These are phyloP conservation scores for Penicillium olsonii DNA, from an alignment of 2,329 filamentous ascomycete genomes.

Conservation along the genomic window DNA sequence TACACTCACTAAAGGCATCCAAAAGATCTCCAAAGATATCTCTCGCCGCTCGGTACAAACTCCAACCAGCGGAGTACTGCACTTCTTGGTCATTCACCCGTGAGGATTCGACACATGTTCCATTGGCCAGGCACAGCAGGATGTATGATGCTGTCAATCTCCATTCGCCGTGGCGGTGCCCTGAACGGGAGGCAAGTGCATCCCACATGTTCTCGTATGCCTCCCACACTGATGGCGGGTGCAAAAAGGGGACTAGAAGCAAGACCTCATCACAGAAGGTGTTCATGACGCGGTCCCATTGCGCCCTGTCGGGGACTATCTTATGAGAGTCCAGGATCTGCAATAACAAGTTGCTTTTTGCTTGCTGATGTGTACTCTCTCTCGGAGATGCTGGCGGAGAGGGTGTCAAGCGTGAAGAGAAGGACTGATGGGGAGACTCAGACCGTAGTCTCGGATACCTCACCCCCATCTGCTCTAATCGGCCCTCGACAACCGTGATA, in stretches of 20 bases:
- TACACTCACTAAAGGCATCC: constrained; percentile 15
- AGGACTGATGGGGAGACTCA: constrained; percentile 4
- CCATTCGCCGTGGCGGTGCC: background rate
- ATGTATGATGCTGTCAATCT: constrained; percentile 19
- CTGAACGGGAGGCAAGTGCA: background rate
- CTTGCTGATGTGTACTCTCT: background rate
- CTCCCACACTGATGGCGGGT: constrained; percentile 17
- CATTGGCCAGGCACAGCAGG: constrained; percentile 23
- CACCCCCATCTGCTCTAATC: constrained; percentile 18
- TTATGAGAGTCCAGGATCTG: constrained; percentile 8
- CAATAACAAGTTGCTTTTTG: background rate
- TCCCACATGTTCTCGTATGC: constrained; percentile 17
- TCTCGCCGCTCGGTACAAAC: constrained; percentile 22
- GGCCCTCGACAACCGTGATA: constrained; percentile 22
- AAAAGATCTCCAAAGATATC: constrained; percentile 24
- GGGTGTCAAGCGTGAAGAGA: constrained; percentile 13
- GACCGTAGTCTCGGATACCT: constrained; percentile 11
- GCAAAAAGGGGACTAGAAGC: constrained; percentile 26
- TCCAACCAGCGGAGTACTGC: constrained; percentile 28
- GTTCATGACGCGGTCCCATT: constrained; percentile 19
- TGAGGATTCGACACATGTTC: constrained; percentile 24
- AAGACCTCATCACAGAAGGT: constrained; percentile 26
- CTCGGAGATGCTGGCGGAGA: constrained; percentile 1
- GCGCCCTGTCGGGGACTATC: constrained; percentile 7
- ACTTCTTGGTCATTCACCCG: constrained; percentile 12